Evolutionary conservation across 805 yeast species (phyloP).

Genomic region (Yarrowia deformans): DNA sequence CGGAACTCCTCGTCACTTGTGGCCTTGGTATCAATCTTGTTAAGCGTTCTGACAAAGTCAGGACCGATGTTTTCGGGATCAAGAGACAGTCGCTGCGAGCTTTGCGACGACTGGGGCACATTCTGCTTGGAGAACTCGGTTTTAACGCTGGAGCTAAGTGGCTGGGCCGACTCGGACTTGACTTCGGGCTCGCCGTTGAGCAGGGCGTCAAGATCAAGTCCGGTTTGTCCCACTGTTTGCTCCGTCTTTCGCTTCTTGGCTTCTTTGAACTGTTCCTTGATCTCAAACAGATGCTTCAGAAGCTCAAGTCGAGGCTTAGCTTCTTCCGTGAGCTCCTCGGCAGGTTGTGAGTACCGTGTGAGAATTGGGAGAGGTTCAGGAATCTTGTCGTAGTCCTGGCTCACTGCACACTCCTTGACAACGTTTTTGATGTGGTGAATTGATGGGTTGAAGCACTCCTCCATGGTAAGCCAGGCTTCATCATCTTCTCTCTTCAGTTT

Average conservation of each 20-base stretch:
- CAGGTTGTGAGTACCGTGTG: conserved; percentile 43
- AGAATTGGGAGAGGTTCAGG: conserved; percentile 48
- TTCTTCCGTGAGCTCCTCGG: conserved; percentile 42
- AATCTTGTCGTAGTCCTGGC: conserved; percentile 48
- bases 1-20: conserved; percentile 16
- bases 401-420: conserved; percentile 49
- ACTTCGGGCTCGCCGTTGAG: conserved; percentile 14
- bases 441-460: conserved; percentile 48
- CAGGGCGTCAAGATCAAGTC: conserved; percentile 44
- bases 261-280: conserved; percentile 40
- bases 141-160: neutral
- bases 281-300: conserved; percentile 42
- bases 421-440: conserved; percentile 44
- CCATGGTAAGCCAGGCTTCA: conserved; percentile 46
- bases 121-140: neutral
- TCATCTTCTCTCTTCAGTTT: conserved; percentile 41
- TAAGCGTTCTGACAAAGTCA: conserved; percentile 27
- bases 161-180: neutral
- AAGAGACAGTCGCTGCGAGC: conserved; percentile 10
- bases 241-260: conserved; percentile 30
- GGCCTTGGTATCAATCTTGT: conserved; percentile 37
- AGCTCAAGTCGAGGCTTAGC: conserved; percentile 39
- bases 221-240: conserved; percentile 38
- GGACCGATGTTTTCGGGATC: conserved; percentile 35
- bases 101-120: conserved; percentile 3